Evolutionary conservation across 371 early-diverging fungal genomes (phyloP), one percentile per base, ranked within the genome.

Genomic region (Mortierella sp.): DNA sequence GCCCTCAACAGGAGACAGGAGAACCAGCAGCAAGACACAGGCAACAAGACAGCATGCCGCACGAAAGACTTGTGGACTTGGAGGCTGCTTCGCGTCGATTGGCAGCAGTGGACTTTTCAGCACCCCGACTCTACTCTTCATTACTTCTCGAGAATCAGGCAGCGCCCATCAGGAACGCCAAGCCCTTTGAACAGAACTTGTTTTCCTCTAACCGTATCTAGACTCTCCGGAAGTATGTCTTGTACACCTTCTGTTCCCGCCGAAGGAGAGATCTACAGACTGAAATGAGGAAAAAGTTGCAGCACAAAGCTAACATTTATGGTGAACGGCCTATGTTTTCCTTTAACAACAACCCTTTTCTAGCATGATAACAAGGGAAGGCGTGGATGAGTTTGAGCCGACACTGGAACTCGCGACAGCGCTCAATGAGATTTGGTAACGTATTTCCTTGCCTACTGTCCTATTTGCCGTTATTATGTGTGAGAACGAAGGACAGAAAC

Each of bases 371-470:
- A 71, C 76, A 37, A 78, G 64, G 69, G 85, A 81, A n/a, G 76
- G 76, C 26, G 78, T 70, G 16, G 76, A 75, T 57, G 85, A 85
- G 40, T 81, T 85, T 51, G 85, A 81, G 54, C 48, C 79, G 40
- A 67, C 74, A 21, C 67, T 85, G 43, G 81, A 78, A 11, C 71
- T 78, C 13, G 85, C 85, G 14, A 55, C 50, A 5, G 69, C 73
- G 21, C 40, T 85, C 71, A 85, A 85, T 48, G 85, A 85, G 74
- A 85, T 85, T 21, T 85, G 81, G 85, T 85, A 78, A 11, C 9
- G 6, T 44, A 34, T 11, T 59, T 26, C 46, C 19, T 10, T 10
- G 1, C 67, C 37, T 24, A 16, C 34, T 67, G 5, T 21, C 37
- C 19, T 31, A 31, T 14, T 2, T 3, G 4, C 14, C 1, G 9